A percentile compares a stretch with the other conserved stretches of the same genome.
These are phyloP conservation scores for Huntiella omanensis DNA, from an alignment of 2,329 filamentous ascomycete species.

Conservation along the genomic window DNA sequence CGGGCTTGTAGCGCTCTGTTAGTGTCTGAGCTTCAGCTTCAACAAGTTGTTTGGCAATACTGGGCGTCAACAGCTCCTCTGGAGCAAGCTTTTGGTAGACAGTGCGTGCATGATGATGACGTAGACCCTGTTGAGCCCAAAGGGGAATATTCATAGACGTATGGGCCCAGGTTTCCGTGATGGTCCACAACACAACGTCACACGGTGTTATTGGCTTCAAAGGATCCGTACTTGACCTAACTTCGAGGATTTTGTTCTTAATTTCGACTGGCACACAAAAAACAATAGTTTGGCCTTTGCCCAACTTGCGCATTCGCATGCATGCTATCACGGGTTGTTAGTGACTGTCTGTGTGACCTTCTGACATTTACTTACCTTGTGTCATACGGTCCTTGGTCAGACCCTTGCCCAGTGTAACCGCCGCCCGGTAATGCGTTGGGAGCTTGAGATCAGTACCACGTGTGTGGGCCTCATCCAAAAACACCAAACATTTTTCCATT, in stretches of 20 bases:
- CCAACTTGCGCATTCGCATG: constrained; percentile 54
- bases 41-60: constrained; percentile 25
- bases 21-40: constrained; percentile 36
- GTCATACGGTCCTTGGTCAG: constrained; percentile 51
- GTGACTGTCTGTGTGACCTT: too few species aligned
- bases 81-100: constrained; percentile 9
- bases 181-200: constrained; percentile 41
- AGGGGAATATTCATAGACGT: constrained; percentile 31
- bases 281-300: constrained; percentile 42
- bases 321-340: constrained; percentile 27
- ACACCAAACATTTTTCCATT: constrained; percentile 42
- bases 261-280: constrained; percentile 45
- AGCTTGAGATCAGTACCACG: constrained; percentile 49
- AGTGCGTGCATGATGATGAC: constrained; percentile 25
- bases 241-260: constrained; percentile 27
- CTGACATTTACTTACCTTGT: constrained; percentile 32
- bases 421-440: constrained; percentile 38
- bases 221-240: constrained; percentile 8
- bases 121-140: constrained; percentile 41
- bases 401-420: constrained; percentile 44
- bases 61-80: constrained; percentile 17
- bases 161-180: constrained; percentile 36
- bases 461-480: constrained; percentile 52
- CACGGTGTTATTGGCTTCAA: constrained; percentile 18
- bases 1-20: constrained; percentile 30